Evolutionary conservation across 805 yeast species (phyloP).

Genomic region (Saccharomycopsis capsularis): DNA sequence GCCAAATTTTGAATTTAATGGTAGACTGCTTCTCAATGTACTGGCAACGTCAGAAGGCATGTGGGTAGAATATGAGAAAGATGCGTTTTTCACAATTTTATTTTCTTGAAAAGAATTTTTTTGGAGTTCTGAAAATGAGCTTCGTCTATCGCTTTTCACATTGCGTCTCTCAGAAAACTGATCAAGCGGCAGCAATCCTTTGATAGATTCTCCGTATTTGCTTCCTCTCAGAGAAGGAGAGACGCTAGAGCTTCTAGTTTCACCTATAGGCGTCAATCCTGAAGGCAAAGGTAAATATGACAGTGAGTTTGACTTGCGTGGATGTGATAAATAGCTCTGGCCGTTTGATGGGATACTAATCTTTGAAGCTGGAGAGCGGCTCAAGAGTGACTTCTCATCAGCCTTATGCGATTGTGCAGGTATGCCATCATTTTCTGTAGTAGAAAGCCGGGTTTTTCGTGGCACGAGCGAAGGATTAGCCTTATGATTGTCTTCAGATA

Average conservation of each 20-base stretch:
- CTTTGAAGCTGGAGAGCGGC: too few species aligned
- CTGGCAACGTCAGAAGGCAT: not conserved
- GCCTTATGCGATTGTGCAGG: too few species aligned
- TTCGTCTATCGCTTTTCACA: not conserved
- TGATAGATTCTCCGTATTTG: too few species aligned
- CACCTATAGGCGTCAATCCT: too few species aligned
- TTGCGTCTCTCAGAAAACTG: not conserved
- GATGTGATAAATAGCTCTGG: too few species aligned
- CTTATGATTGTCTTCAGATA: not conserved
- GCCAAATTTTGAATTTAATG: not conserved
- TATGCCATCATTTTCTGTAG: slow-evolving; percentile 7
- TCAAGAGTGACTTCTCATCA: not conserved
- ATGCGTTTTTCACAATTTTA: not conserved
- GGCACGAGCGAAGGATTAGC: not conserved
- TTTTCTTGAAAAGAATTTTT: not conserved
- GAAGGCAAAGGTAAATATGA: too few species aligned
- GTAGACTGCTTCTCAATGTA: not conserved
- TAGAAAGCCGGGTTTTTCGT: slow-evolving; percentile 9
- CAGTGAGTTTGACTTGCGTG: not conserved
- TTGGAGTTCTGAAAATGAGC: not conserved
- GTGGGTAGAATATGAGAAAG: not conserved
- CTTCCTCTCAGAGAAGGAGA: too few species aligned
- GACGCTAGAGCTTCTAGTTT: too few species aligned
- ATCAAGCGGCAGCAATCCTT: too few species aligned
- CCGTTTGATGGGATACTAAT: too few species aligned